Evolutionary conservation across 2,329 filamentous ascomycete genomes (phyloP).

Genomic region (Pseudonectria buxi): DNA sequence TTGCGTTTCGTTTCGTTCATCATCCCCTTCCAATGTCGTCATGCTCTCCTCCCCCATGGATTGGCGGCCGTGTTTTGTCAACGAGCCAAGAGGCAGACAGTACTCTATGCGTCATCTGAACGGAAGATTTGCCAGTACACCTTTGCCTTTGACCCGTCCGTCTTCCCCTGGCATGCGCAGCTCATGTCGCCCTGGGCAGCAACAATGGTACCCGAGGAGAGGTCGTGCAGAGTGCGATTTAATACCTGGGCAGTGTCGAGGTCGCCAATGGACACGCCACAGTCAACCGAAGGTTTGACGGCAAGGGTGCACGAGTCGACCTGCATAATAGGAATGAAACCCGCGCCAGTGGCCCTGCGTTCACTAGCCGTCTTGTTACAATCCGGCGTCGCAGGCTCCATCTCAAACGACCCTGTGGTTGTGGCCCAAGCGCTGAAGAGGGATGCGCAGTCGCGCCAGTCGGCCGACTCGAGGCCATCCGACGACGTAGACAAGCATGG

Average conservation of each 20-base stretch:
- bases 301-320: conserved; percentile 20
- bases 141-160: conserved; percentile 7
- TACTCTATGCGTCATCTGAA: no score
- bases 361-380: no score
- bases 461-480: conserved; percentile 15
- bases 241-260: conserved; percentile 12
- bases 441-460: conserved; percentile 26
- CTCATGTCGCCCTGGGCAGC: conserved; percentile 11
- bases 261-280: conserved; percentile 5
- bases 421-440: conserved; percentile 24
- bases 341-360: conserved; percentile 4
- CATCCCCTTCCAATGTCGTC: no score
- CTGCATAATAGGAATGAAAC: conserved; percentile 19
- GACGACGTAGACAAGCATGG: conserved; percentile 16
- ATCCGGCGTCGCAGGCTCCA: conserved; percentile 10
- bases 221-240: conserved; percentile 10
- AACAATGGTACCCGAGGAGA: conserved; percentile 10
- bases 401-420: conserved; percentile 25
- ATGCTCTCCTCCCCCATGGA: no score
- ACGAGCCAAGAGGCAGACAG: no score
- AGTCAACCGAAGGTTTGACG: conserved; percentile 16
- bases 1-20: no score
- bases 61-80: no score
- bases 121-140: conserved; percentile 16
- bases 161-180: conserved; percentile 2